Base-by-base conservation (phyloP, 768 basidiomycete species). In the Exsudoporus frostii region DNA sequence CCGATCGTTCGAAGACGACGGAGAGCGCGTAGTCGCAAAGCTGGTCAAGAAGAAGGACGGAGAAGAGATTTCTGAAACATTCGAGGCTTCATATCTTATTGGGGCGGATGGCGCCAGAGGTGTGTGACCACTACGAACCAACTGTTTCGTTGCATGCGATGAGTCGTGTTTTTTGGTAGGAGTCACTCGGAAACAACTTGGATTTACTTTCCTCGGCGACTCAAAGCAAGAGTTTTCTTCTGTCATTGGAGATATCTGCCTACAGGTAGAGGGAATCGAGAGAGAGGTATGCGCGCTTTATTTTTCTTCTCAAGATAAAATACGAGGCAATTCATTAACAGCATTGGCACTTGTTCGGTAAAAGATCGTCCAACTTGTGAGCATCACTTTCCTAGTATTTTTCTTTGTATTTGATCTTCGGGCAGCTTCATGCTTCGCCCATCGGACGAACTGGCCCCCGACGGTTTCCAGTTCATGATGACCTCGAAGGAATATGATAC, bases 71-170 rank as follows among this genome's bases (percentile, higher is more conserved):
- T 41, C 50, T n/a, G 73, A 77, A 51, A 63, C 45, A 3, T 53
- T 67, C 6, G 58, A 52, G 7, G 61, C 56, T n/a, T 60, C 66
- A 2, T 77, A 65, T 56, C 55, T 80, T 1, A 61, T 79, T 14
- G 77, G 77, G 2, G 64, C 71, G 0, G 79, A 79, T 54, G 75
- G 76, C 13, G 77, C 73, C 0, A 66, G 54, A 44, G 58, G 66
- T 64, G 13, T n/a, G 59, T 56, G 5, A 48, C 13, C 13, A 40
- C 29, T 24, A 19, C n/a, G 5, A 19, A n/a, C 13, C 20, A 17
- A 3, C 10, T 48, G 22, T 11, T 2, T 30, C 17, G 17, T 25
- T 4, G 5, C 14, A 19, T 25, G 33, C 5, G 20, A n/a, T 25
- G 6, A 6, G 30, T 30, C 19, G n/a, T 8, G 17, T 45, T 36